Base-by-base conservation (phyloP, 768 basidiomycete species). In the Serendipita indica region DNA sequence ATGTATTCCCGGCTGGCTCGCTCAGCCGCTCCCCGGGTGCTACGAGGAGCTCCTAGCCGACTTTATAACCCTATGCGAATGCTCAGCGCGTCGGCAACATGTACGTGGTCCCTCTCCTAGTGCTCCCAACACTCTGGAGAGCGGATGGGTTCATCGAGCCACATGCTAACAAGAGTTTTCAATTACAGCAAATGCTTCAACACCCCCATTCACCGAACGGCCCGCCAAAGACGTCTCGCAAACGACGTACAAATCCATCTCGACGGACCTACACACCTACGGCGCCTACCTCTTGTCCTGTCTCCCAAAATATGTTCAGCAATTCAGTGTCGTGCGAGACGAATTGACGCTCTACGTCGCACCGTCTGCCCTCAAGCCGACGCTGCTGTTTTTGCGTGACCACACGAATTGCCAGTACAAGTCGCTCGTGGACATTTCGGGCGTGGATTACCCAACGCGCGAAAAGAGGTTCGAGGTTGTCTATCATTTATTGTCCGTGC, bases 341-440 rank as follows among this genome's bases (percentile, higher is more conserved):
- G 96, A 98, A 71, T 76, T 98, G 61, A 84, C 86, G 25, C 77
- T 98, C 57, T 93, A 97, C 74, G 76, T 84, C 70, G 76, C 83
- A 0, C 94, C 94, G 16, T 77, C 81, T 33, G 89, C 79, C 59
- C 73, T 96, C 68, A 70, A 89, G 41, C 92, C 90, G 18, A 83
- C 90, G 54, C 76, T 96, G 63, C 86, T 83, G 25, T 98, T 97
- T 76, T 76, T 98, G 57, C 84, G 92, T 63, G 94, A 98, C 74
- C 94, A 98, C 71, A 78, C 86, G 3, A 89, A 93, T 71, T 89
- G 88, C 67, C 92, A 94, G 68, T 99, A 89, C 77, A 97, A 96
- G 74, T 71, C 75, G 39, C 75, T 85, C 60, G 89, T 94, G 79
- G 94, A 98, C 68, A 86, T 99, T 67, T 89, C 86, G 63, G 96